Evolutionary conservation across 768 basidiomycete genomes (phyloP).

Genomic region (Albatrellus ellisii): DNA sequence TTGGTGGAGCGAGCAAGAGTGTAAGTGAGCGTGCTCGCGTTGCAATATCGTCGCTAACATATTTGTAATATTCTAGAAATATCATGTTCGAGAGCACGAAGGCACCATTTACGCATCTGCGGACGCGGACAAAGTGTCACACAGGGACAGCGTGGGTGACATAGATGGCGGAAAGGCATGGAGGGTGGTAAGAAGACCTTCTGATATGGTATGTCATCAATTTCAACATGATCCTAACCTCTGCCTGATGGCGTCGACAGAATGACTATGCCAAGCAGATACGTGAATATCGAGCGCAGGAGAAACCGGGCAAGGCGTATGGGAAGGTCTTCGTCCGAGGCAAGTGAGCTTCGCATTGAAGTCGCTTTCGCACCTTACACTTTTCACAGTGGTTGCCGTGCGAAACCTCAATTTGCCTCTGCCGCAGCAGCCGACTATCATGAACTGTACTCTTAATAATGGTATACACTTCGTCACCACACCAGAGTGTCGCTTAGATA

Average conservation of each 20-base stretch:
- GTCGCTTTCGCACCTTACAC: neutral
- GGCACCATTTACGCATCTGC: conserved; percentile 66
- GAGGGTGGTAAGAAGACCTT: conserved; percentile 78
- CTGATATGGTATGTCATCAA: conserved; percentile 68
- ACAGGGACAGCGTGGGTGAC: conserved; percentile 66
- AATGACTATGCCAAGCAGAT: conserved; percentile 93
- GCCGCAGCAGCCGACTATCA: conserved; percentile 56
- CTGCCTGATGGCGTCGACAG: conserved; percentile 25
- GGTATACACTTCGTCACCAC: conserved; percentile 94
- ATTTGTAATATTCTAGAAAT: conserved; percentile 36
- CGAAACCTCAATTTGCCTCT: conserved; percentile 66
- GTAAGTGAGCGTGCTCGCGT: conserved; percentile 20
- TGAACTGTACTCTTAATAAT: conserved; percentile 89
- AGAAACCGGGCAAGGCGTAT: conserved; percentile 65
- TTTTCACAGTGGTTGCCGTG: conserved; percentile 53
- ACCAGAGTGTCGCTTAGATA: conserved; percentile 51
- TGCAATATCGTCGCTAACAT: conserved; percentile 3
- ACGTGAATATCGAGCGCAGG: conserved; percentile 62
- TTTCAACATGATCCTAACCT: neutral
- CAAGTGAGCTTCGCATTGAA: conserved; percentile 17
- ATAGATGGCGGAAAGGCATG: conserved; percentile 75
- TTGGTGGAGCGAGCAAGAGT: conserved; percentile 32
- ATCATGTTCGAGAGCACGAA: conserved; percentile 69
- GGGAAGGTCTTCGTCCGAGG: conserved; percentile 96
- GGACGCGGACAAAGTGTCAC: conserved; percentile 57